Evolutionary conservation across 2,329 filamentous ascomycete species (phyloP).

Genomic region (Escovopsis weberi): DNA sequence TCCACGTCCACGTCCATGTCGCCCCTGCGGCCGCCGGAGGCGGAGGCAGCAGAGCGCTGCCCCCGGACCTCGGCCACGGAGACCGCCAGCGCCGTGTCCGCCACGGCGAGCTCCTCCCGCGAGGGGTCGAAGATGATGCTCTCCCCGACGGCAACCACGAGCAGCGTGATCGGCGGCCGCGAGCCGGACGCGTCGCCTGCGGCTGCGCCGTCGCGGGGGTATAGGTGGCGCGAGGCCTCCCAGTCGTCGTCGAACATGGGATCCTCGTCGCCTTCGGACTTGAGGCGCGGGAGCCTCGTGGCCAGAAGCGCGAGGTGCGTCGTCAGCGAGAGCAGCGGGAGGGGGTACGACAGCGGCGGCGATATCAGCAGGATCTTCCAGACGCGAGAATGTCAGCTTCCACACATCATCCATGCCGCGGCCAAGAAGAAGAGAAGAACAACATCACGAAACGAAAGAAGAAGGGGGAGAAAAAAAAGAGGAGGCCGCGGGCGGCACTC

Average conservation of each 20-base stretch:
- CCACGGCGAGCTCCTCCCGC: constrained; percentile 83
- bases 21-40: constrained; percentile 8
- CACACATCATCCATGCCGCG: constrained; percentile 4
- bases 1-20: constrained; percentile 25
- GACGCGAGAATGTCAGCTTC: not conserved
- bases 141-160: constrained; percentile 72
- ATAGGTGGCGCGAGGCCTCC: constrained; percentile 68
- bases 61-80: constrained; percentile 46
- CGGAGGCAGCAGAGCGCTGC: not conserved
- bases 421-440: not conserved
- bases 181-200: constrained; percentile 11
- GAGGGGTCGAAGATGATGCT: constrained; percentile 92
- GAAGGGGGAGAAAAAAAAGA: no score
- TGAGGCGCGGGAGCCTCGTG: constrained; percentile 68
- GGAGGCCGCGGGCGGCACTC: constrained; percentile 20
- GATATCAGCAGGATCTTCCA: constrained; percentile 77
- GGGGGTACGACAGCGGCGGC: constrained; percentile 81
- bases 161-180: constrained; percentile 74
- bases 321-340: constrained; percentile 82
- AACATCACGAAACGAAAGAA: not conserved
- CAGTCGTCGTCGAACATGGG: constrained; percentile 98
- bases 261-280: constrained; percentile 86
- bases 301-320: constrained; percentile 86
- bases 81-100: constrained; percentile 75
- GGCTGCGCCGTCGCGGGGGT: constrained; percentile 35